phyloP scores from a whole-genome alignment of 1,139 yeast species.

The Saccharomyces hybrid region DNA sequence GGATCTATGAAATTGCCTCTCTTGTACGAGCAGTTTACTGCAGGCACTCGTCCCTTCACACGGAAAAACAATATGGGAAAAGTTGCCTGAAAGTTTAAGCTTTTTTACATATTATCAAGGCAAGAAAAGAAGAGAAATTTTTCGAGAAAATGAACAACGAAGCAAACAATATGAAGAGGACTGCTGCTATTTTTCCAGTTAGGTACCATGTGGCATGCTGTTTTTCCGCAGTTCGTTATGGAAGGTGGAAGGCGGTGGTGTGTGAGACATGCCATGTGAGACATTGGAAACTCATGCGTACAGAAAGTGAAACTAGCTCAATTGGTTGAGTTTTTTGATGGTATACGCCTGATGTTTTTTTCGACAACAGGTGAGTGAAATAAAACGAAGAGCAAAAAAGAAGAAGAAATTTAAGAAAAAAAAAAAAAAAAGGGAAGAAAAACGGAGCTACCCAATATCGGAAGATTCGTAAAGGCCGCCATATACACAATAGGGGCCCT shows the following conservation, averaged over 20 bases:
- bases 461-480: neutral
- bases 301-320: neutral
- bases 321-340: neutral
- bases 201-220: neutral
- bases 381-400: neutral
- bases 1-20: neutral
- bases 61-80: neutral
- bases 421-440: neutral
- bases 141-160: neutral
- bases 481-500: neutral
- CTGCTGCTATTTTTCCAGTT: neutral
- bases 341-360: neutral
- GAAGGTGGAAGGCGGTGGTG: neutral
- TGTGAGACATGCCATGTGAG: neutral
- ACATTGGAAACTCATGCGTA: neutral
- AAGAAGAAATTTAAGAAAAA: neutral
- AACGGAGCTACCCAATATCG: neutral
- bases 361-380: neutral
- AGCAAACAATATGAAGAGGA: neutral
- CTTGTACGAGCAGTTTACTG: neutral
- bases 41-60: neutral
- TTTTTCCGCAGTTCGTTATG: neutral
- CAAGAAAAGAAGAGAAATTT: neutral
- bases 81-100: neutral
- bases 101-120: neutral